Base-by-base conservation (phyloP, 2,329 filamentous ascomycete species). In the Thelonectria discophora region DNA sequence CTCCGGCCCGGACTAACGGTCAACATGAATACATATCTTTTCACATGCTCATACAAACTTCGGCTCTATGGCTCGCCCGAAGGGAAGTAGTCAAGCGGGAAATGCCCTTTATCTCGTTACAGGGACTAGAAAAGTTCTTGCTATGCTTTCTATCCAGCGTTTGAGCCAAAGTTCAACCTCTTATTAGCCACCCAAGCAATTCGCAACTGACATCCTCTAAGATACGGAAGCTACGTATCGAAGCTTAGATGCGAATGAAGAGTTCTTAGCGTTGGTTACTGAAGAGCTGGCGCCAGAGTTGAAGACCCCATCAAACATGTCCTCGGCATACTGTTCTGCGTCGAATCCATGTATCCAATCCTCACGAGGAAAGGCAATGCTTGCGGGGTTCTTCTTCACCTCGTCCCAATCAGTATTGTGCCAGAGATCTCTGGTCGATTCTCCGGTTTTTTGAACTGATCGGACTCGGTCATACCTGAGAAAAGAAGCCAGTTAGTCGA, bases 301-400 rank as follows among this genome's bases (percentile, higher is more conserved):
- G 1, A 66, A 32, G 1, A 55, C 52, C 9, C 24, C 52, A n/a
- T 60, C 57, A 17, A 68, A 69, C 3, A 52, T 60, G 3, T 70
- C 67, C 13, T 70, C 66, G 0, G 67, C 64, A 39, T 69, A 52
- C 2, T 27, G 30, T 12, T 69, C 67, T 1, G 67, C 56, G n/a
- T 69, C 67, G 7, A 69, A 69, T 0, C 57, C 46, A 15, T 69
- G 67, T 4, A 69, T 67, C 67, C 67, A 69, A 6, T 65, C 67
- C 5, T 70, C 67, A 1, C 65, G 55, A 0, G 67, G 67, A 1
- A 69, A 64, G 0, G 58, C 65, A 4, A 69, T 66, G 1, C 58
- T 69, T 1, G 39, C 55, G 0, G 67, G 67, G 4, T 69, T 51
- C 8, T 65, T 20, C 6, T 60, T 67, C 2, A 68, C 67, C 3